These are phyloP conservation scores for Terfezia boudieri DNA, from an alignment of 495 filamentous ascomycete species.

Conservation along the genomic window DNA sequence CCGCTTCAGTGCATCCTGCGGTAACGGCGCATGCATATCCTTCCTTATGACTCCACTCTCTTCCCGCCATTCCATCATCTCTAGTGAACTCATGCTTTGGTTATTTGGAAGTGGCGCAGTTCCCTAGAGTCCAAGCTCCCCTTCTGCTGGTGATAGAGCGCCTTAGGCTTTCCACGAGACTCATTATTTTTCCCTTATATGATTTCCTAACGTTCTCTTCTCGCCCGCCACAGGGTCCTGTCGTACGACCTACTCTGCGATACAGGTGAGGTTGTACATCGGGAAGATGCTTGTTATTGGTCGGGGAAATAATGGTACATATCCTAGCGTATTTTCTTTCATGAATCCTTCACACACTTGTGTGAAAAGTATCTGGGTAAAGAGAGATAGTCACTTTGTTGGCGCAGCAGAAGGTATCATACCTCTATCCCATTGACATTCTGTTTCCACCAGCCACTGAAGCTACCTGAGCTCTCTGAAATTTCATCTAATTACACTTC, in stretches of 20 bases:
- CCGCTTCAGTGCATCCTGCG: conserved; percentile 14
- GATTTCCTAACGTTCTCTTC: conserved; percentile 55
- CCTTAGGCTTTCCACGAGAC: conserved; percentile 34
- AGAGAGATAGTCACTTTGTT: too few relatives aligned
- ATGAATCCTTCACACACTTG: too few relatives aligned
- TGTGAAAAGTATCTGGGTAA: too few relatives aligned
- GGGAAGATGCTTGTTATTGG: conserved; percentile 39
- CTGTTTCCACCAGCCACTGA: too few relatives aligned
- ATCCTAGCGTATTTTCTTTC: conserved; percentile 17
- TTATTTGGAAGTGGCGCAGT: conserved; percentile 5
- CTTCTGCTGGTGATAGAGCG: conserved; percentile 28
- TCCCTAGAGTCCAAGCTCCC: conserved; percentile 22
- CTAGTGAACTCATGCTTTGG: conserved; percentile 20
- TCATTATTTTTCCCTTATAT: conserved; percentile 48
- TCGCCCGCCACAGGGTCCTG: conserved; percentile 40
- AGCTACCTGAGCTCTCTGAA: too few relatives aligned
- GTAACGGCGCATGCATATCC: conserved; percentile 23
- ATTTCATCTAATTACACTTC: too few relatives aligned
- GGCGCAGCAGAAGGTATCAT: too few relatives aligned
- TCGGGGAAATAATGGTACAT: conserved; percentile 28
- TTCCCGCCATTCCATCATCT: conserved; percentile 31
- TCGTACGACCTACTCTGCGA: conserved; percentile 42
- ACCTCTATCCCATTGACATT: too few relatives aligned
- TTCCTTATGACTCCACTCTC: conserved; percentile 45
- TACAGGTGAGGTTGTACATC: conserved; percentile 34